Conservation (phyloP, 75 land plant genomes). For the Pinus tabuliformis region DNA sequence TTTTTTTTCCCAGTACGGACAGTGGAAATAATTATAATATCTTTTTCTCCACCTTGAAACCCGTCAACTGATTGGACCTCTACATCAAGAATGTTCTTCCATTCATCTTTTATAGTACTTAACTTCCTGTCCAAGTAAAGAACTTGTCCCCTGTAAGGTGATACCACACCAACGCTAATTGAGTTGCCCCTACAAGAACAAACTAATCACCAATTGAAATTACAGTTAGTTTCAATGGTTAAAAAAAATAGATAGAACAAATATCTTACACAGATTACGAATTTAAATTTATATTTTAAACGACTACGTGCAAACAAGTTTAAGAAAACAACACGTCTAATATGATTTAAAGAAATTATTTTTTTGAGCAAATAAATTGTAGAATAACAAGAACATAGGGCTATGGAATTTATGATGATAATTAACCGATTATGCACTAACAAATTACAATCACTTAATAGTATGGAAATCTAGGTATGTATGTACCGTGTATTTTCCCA, state of each 20-base stretch:
- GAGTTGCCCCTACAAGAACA: slow-evolving; percentile 14
- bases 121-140: slow-evolving; percentile 38
- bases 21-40: slow-evolving; percentile 73
- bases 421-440: too few species aligned
- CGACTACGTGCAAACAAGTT: too few species aligned
- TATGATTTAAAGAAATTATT: too few species aligned
- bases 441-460: too few species aligned
- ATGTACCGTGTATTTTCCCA: too few species aligned
- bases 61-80: slow-evolving; percentile 82
- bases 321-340: too few species aligned
- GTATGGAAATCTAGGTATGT: too few species aligned
- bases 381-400: too few species aligned
- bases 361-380: too few species aligned
- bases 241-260: not conserved
- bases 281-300: too few species aligned
- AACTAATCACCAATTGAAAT: slow-evolving; percentile 20
- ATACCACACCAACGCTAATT: slow-evolving; percentile 62
- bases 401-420: too few species aligned
- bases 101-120: slow-evolving; percentile 7
- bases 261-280: not conserved
- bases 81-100: slow-evolving; percentile 27
- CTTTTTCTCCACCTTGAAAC: slow-evolving; percentile 87
- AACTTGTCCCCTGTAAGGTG: slow-evolving; percentile 79
- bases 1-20: slow-evolving; percentile 48
- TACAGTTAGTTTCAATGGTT: not conserved